A percentile compares a stretch with the other conserved stretches of the same genome.
Evolutionary conservation across 768 basidiomycete species (phyloP).

Genomic region (Rhodotorula babjevae): DNA sequence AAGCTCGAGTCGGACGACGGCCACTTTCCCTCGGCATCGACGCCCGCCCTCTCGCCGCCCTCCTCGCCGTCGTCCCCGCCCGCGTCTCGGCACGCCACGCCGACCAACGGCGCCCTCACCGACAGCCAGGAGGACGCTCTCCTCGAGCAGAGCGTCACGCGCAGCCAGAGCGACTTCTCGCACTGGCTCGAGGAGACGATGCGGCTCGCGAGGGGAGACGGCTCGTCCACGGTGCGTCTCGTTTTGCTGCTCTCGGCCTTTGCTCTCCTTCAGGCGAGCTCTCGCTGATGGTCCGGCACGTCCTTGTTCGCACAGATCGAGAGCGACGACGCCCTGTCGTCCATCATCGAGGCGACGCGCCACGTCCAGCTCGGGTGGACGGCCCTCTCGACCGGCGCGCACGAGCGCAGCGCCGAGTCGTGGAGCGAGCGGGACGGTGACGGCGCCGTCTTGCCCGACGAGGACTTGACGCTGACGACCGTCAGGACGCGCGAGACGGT

Average conservation of each 20-base stretch:
- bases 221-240: conserved; percentile 10
- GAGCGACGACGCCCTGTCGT: conserved; percentile 22
- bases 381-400: neutral
- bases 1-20: conserved; percentile 2
- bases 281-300: neutral
- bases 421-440: neutral
- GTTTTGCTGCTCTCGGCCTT: no score
- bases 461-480: neutral
- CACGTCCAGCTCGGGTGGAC: neutral
- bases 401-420: neutral
- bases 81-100: no score
- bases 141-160: conserved; percentile 6
- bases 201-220: conserved; percentile 4
- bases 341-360: conserved; percentile 21
- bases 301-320: conserved; percentile 4
- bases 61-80: neutral
- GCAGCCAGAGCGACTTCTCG: conserved; percentile 27
- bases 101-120: conserved; percentile 5
- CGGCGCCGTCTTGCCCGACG: neutral
- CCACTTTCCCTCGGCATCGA: neutral
- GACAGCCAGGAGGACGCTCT: conserved; percentile 22
- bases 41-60: neutral
- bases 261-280: no score
- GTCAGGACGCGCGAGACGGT: neutral
- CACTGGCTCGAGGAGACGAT: conserved; percentile 24